Evolutionary conservation across 202 grass and related monocot species (phyloP).

Genomic region (Elaeis oleifera): DNA sequence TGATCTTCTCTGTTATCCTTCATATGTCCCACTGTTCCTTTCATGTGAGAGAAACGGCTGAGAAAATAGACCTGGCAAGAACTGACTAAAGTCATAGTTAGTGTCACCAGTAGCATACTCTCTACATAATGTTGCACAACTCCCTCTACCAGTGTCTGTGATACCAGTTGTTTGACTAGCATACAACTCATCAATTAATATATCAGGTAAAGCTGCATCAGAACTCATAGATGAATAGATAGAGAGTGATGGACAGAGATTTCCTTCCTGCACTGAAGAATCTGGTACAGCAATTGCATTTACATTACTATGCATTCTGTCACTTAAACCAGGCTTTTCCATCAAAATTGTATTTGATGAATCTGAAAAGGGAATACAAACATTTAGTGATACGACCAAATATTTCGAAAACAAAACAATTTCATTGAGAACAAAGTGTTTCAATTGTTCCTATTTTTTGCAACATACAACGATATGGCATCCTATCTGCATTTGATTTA

Average conservation of each 20-base stretch:
- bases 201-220: slow-evolving; percentile 27
- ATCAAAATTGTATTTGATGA: slow-evolving; percentile 22
- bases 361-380: slow-evolving; percentile 33
- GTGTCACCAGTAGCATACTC: slow-evolving; percentile 19
- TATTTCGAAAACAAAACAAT: slow-evolving; percentile 2
- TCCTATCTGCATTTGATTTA: slow-evolving; percentile 34
- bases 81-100: slow-evolving; percentile 9
- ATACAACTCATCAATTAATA: slow-evolving; percentile 30
- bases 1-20: slow-evolving; percentile 33
- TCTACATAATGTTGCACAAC: slow-evolving; percentile 38
- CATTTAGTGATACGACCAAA: not conserved
- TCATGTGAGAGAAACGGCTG: slow-evolving; percentile 30
- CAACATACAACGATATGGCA: slow-evolving; percentile 1
- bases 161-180: slow-evolving; percentile 31
- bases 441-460: not conserved
- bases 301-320: slow-evolving; percentile 21
- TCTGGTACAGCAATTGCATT: slow-evolving; percentile 21
- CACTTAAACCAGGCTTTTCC: slow-evolving; percentile 43
- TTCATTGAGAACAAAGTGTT: slow-evolving; percentile 3
- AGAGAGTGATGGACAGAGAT: slow-evolving; percentile 21
- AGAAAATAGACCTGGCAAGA: not conserved
- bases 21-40: slow-evolving; percentile 28
- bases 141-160: slow-evolving; percentile 36
- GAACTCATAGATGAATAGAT: slow-evolving; percentile 23
- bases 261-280: slow-evolving; percentile 29